phyloP scores from a whole-genome alignment of 768 basidiomycete species.

The Suillus americanus region DNA sequence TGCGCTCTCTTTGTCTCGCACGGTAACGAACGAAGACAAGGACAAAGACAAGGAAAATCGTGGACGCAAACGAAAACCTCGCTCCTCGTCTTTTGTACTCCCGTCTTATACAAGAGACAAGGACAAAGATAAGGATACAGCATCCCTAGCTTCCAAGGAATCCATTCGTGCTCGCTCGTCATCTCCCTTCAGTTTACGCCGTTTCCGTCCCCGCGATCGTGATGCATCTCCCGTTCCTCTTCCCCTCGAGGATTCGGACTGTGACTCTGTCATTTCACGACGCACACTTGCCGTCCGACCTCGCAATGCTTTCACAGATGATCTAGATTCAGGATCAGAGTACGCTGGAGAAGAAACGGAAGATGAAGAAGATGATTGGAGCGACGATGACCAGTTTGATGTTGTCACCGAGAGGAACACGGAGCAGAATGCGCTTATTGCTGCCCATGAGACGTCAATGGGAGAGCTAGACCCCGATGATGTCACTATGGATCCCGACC shows the following conservation, averaged over 20 bases:
- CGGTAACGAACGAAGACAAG: conserved; percentile 36
- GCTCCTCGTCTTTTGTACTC: conserved; percentile 50
- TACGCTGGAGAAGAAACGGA: conserved; percentile 46
- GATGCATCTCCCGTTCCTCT: conserved; percentile 58
- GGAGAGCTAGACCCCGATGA: conserved; percentile 46
- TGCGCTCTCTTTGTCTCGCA: conserved; percentile 60
- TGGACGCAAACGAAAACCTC: conserved; percentile 48
- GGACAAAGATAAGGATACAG: conserved; percentile 31
- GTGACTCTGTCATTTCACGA: conserved; percentile 35
- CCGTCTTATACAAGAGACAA: conserved; percentile 33
- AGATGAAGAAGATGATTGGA: conserved; percentile 60
- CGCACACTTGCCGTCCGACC: conserved; percentile 48
- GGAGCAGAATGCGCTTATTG: conserved; percentile 69
- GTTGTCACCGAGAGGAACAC: conserved; percentile 86
- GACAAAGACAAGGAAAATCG: conserved; percentile 49
- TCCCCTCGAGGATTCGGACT: conserved; percentile 56
- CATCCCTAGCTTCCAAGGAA: conserved; percentile 46
- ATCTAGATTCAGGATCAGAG: conserved; percentile 67
- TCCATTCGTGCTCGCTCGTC: conserved; percentile 66
- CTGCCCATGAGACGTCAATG: conserved; percentile 22
- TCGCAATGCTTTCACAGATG: conserved; percentile 61
- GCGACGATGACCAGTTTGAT: conserved; percentile 64
- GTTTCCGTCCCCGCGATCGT: conserved; percentile 57
- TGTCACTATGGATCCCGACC: conserved; percentile 64
- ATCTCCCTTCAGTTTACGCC: conserved; percentile 78